Evolutionary conservation across 2,329 filamentous ascomycete genomes (phyloP).

Genomic region (Trichophaea hybrida): DNA sequence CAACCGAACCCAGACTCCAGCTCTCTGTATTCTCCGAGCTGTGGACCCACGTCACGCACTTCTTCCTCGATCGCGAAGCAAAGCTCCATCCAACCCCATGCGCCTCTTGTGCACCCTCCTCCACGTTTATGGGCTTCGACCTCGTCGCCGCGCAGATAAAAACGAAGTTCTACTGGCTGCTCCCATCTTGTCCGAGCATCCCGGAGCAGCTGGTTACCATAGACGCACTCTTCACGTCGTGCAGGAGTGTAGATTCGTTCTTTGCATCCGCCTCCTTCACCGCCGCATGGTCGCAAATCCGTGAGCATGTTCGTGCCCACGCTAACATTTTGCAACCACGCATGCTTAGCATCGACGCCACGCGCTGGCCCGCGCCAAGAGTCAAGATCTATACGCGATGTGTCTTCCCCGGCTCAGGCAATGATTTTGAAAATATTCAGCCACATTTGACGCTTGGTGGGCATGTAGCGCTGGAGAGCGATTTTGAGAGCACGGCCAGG

Average conservation of each 20-base stretch:
- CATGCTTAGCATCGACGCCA: background rate
- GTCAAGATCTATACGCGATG: background rate
- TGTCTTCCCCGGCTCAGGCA: background rate
- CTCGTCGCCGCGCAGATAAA: background rate
- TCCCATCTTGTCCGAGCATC: background rate
- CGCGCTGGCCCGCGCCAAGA: background rate
- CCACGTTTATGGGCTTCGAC: slow-evolving; percentile 5
- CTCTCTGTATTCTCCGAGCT: background rate
- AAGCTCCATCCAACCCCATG: background rate
- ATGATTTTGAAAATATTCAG: background rate
- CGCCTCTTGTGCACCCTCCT: background rate
- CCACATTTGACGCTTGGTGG: background rate
- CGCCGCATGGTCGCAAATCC: background rate
- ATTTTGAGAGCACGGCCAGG: background rate
- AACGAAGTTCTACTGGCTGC: slow-evolving; percentile 1
- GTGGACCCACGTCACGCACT: background rate
- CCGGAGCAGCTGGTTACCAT: background rate
- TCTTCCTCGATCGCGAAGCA: background rate
- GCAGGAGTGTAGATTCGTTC: background rate
- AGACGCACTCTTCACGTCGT: background rate
- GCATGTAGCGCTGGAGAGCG: background rate
- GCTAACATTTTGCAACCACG: background rate
- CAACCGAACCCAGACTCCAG: background rate
- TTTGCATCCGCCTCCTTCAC: background rate
- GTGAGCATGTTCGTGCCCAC: background rate